Evolutionary conservation across 345 rosid genomes (phyloP).

Genomic region (Lumnitzera littorea): DNA sequence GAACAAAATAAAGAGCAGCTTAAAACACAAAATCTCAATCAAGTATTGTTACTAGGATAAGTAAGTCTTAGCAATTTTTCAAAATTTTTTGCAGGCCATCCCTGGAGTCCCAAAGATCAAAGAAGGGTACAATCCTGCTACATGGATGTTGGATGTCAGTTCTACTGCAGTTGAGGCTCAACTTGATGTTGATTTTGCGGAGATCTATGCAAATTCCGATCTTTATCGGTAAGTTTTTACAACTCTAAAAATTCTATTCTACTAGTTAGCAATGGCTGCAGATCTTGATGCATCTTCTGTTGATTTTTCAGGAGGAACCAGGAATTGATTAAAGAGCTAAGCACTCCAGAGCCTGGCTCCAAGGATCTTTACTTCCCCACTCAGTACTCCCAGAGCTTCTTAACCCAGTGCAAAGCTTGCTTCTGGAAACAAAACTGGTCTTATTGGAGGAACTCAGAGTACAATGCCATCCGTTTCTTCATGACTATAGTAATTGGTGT

Average conservation of each 20-base stretch:
- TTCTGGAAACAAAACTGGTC: slow-evolving; percentile 47
- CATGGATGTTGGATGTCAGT: slow-evolving; percentile 48
- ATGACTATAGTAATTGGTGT: slow-evolving; percentile 20
- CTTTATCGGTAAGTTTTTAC: slow-evolving; percentile 20
- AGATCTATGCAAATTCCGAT: slow-evolving; percentile 27
- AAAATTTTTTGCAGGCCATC: slow-evolving; percentile 17
- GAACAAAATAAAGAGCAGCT: too few relatives aligned
- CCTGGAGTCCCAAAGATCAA: slow-evolving; percentile 30
- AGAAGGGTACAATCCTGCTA: slow-evolving; percentile 44
- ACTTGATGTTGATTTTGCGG: slow-evolving; percentile 33
- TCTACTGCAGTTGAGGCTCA: slow-evolving; percentile 24
- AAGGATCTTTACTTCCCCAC: slow-evolving; percentile 34
- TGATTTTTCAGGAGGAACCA: slow-evolving; percentile 22
- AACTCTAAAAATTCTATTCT: too few relatives aligned
- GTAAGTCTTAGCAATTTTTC: background rate
- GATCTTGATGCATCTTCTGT: too few relatives aligned
- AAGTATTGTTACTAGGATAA: background rate
- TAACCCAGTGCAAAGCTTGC: slow-evolving; percentile 30
- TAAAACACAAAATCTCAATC: background rate
- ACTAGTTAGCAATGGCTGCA: too few relatives aligned
- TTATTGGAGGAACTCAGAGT: slow-evolving; percentile 38
- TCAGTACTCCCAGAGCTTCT: slow-evolving; percentile 24
- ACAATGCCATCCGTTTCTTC: slow-evolving; percentile 27
- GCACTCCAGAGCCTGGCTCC: slow-evolving; percentile 26
- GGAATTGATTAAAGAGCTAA: slow-evolving; percentile 26